Percentiles rank a stretch among this genome's conserved stretches.
Evolutionary conservation across 306 rosid genomes (phyloP).

Genomic region (Corylus heterophylla): DNA sequence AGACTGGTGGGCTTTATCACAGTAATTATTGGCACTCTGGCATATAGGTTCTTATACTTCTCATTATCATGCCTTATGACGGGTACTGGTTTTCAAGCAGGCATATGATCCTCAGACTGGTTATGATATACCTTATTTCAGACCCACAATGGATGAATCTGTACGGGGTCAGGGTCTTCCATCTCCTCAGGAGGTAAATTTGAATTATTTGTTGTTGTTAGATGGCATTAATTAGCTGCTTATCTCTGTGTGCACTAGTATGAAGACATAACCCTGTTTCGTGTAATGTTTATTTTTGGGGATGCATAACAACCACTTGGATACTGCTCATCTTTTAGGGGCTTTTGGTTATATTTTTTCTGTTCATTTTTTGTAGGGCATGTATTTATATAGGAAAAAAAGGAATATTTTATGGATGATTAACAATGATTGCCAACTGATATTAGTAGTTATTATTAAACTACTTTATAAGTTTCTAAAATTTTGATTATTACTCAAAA

Average conservation of each 20-base stretch:
- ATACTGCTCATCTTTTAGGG: not conserved
- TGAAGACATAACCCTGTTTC: not conserved
- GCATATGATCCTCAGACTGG: constrained; percentile 85
- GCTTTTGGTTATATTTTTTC: not conserved
- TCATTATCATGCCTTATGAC: constrained; percentile 31
- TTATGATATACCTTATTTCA: constrained; percentile 80
- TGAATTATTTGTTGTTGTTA: constrained; percentile 2
- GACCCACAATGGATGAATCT: constrained; percentile 79
- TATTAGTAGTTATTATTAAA: not conserved
- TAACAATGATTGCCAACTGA: not conserved
- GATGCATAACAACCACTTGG: not conserved
- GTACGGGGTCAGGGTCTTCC: constrained; percentile 59
- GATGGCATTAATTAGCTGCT: not conserved
- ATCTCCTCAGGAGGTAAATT: constrained; percentile 76
- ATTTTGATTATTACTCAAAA: not conserved
- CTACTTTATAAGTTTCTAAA: not conserved
- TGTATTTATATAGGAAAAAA: not conserved
- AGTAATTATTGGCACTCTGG: not conserved
- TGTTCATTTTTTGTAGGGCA: not conserved
- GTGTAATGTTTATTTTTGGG: not conserved
- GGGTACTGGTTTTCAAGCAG: constrained; percentile 45
- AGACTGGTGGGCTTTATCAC: not conserved
- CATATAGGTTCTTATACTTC: not conserved
- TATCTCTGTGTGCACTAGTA: not conserved
- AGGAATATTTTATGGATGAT: not conserved